Percentiles rank a stretch among this genome's conserved stretches.
These are phyloP conservation scores for Globisporangium ultimum DNA, from an alignment of 352 stramenopile species.

Conservation along the genomic window DNA sequence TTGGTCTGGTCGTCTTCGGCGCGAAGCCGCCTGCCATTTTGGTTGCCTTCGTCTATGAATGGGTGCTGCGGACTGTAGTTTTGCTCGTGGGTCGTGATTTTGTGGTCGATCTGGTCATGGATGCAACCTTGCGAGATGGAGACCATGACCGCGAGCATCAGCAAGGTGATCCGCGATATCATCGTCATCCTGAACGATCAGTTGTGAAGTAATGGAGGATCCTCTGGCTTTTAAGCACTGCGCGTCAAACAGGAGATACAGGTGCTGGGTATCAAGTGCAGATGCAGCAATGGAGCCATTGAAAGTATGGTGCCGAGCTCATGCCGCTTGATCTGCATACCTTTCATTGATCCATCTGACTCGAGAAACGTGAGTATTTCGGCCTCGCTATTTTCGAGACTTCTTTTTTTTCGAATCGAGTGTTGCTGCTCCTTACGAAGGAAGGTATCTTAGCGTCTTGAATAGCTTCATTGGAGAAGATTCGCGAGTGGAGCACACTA, in stretches of 20 bases:
- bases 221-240: not conserved
- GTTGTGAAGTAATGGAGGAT: too few species aligned
- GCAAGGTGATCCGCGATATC: conserved; percentile 1
- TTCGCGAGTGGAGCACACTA: not conserved
- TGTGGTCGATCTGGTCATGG: conserved; percentile 25
- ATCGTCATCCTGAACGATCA: not conserved
- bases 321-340: not conserved
- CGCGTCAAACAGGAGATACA: not conserved
- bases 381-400: not conserved
- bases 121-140: conserved; percentile 11
- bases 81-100: conserved; percentile 14
- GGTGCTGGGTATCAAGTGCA: not conserved
- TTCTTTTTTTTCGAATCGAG: not conserved
- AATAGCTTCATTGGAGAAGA: too few species aligned
- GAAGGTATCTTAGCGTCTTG: not conserved
- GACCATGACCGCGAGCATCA: not conserved
- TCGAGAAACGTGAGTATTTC: not conserved
- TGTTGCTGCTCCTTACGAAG: not conserved
- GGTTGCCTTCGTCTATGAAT: conserved; percentile 9
- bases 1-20: conserved; percentile 12
- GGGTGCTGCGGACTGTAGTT: conserved; percentile 14
- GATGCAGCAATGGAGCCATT: not conserved
- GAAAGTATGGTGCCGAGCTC: not conserved
- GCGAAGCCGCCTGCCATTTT: not conserved
- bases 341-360: not conserved